A percentile compares a stretch with the other conserved stretches of the same genome.
phyloP scores from a whole-genome alignment of 2,329 filamentous ascomycete species.

The Botryotinia globosa region DNA sequence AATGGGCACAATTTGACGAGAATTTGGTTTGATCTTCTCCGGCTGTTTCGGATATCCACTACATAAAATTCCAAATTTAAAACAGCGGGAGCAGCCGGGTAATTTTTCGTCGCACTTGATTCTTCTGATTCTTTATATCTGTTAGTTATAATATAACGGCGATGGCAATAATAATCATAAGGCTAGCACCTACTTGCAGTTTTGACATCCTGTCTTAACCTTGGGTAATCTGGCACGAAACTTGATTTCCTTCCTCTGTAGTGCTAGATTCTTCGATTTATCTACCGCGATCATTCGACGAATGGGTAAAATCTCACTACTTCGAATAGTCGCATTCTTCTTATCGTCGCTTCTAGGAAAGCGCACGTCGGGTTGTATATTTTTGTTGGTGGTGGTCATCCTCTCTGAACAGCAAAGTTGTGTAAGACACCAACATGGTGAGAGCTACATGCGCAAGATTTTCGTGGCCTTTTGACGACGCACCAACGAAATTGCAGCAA shows the following conservation, averaged over 20 bases:
- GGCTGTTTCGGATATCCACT: slow-evolving; percentile 25
- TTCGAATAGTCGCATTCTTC: background rate
- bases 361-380: background rate
- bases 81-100: slow-evolving; percentile 27
- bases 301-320: too few relatives aligned
- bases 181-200: slow-evolving; percentile 23
- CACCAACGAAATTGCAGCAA: background rate
- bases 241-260: background rate
- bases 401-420: background rate
- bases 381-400: slow-evolving; percentile 2
- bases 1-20: slow-evolving; percentile 7
- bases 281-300: background rate
- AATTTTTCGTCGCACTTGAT: slow-evolving; percentile 31
- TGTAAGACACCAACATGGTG: background rate
- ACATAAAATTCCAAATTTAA: slow-evolving; percentile 25
- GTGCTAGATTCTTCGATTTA: background rate
- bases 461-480: background rate
- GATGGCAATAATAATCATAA: background rate
- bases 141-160: background rate
- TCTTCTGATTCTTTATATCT: slow-evolving; percentile 45
- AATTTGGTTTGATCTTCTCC: background rate
- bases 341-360: background rate
- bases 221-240: slow-evolving; percentile 20
- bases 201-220: slow-evolving; percentile 22
- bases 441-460: background rate